Base-by-base conservation (phyloP, 805 yeast species). In the Cyberlindnera samutprakarnensis region DNA sequence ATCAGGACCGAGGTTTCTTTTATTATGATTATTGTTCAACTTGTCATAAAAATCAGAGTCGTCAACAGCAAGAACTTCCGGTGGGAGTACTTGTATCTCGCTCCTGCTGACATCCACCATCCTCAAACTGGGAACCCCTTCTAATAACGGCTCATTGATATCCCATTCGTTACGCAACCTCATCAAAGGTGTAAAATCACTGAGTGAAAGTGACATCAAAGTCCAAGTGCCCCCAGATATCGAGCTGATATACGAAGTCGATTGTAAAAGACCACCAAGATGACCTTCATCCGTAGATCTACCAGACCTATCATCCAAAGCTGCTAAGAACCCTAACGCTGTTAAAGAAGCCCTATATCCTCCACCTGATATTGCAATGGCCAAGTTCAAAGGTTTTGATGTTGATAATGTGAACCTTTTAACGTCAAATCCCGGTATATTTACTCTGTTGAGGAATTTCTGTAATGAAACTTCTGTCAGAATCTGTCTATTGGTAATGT, bases 211-310 rank as follows among this genome's bases (percentile, higher is more conserved):
- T 4, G 67, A 62, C 37, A 62, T 49, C 23, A 63, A 54, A 30
- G 83, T 61, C 94, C 94, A 85, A 11, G 82, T 70, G 18, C 95
- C 95, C 20, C 95, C 95, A 12, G 88, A 78, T 23, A 85, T 67
- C 7, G 90, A 94, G 5, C 84, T 60, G 5, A 86, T 54, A 49
- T 87, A 86, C 10, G 82, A 71, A 1, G 85, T 51, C 6, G 81
- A 60, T 46, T 81, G 86, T 23, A 85, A 57, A 16, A 86, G 56
- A 5, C 95, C 94, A 21, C 90, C 88, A 25, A 85, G 54, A 28
- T 61, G 54, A 11, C 82, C 80, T 5, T 66, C 62, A 18, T 59
- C 59, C 4, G 74, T 62, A 11, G 75, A 67, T 35, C 67, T 70
- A 7, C 49, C 57, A 3, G 92, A 78, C 43, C 94, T 64, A 47